Evolutionary conservation across 208 protist species (phyloP).

Genomic region (Vickermania spadyakhi): DNA sequence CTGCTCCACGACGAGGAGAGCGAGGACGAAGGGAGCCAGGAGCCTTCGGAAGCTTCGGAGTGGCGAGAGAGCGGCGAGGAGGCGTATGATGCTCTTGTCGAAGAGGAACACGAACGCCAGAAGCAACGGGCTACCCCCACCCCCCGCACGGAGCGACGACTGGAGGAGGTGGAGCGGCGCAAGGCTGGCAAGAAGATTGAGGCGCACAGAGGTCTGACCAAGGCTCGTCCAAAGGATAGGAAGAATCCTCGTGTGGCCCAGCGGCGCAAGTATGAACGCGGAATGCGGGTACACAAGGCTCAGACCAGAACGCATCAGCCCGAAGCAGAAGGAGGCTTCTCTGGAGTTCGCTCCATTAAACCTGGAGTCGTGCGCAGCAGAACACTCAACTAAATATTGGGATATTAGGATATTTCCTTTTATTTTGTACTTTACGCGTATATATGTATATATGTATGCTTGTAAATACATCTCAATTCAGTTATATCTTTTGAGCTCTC

Average conservation of each 20-base stretch:
- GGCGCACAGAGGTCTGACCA: conserved; percentile 82
- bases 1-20: conserved; percentile 10
- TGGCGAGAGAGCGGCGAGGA: conserved; percentile 24
- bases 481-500: no score
- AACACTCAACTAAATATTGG: conserved; percentile 10
- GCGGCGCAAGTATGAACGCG: conserved; percentile 82
- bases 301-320: conserved; percentile 66
- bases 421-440: no score
- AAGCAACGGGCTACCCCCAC: conserved; percentile 10
- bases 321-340: conserved; percentile 76
- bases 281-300: conserved; percentile 77
- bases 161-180: conserved; percentile 64
- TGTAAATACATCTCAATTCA: no score
- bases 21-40: conserved; percentile 7
- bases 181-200: conserved; percentile 83
- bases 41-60: conserved; percentile 15
- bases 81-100: conserved; percentile 58
- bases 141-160: conserved; percentile 21
- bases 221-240: conserved; percentile 80
- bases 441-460: no score
- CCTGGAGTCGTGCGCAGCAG: conserved; percentile 53
- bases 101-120: conserved; percentile 49
- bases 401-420: no score
- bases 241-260: conserved; percentile 84
- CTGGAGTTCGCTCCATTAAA: conserved; percentile 63